A percentile compares a stretch with the other conserved stretches of the same genome.
These are phyloP conservation scores for Trichophaea hybrida DNA, from an alignment of 2,329 filamentous ascomycete genomes.

Conservation along the genomic window DNA sequence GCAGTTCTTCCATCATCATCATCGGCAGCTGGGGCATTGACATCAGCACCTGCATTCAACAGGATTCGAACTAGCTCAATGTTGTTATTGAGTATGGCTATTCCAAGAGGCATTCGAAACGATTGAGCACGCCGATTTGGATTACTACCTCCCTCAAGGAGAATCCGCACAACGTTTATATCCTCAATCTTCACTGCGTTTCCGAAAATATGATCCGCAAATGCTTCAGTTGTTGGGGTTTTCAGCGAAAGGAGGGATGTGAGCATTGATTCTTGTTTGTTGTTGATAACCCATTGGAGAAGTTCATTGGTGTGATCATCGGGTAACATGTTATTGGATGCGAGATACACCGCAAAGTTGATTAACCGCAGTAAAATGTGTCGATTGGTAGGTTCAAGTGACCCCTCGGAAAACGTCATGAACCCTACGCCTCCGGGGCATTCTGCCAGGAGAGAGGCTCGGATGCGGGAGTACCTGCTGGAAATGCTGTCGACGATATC, in stretches of 20 bases:
- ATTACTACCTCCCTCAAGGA: background rate
- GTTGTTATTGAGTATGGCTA: background rate
- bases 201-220: background rate
- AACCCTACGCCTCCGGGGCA: background rate
- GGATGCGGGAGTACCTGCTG: background rate
- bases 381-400: background rate
- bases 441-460: background rate
- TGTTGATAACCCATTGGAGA: background rate
- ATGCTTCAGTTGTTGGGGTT: background rate
- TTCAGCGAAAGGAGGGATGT: background rate
- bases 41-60: constrained; percentile 1
- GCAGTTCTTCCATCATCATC: background rate
- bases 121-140: background rate
- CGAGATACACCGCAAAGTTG: background rate
- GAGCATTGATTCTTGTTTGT: background rate
- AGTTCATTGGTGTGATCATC: background rate
- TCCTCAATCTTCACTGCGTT: background rate
- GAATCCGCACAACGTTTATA: background rate
- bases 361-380: background rate
- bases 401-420: background rate
- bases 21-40: background rate
- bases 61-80: background rate
- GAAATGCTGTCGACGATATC: background rate
- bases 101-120: background rate
- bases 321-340: background rate